Conservation (phyloP, 805 yeast genomes). For the Ogataea trehalophila region DNA sequence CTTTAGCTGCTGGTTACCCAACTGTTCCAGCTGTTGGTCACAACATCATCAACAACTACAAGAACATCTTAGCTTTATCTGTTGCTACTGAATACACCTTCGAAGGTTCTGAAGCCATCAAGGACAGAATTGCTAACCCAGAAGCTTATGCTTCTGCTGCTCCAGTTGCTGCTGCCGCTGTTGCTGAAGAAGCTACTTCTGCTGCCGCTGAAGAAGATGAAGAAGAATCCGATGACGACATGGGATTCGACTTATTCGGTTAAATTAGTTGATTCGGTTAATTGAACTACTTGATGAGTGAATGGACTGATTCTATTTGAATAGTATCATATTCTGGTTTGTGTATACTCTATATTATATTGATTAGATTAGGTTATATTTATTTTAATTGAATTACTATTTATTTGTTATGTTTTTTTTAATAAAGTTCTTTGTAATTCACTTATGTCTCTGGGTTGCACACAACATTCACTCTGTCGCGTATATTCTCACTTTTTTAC, state of each 20-base stretch:
- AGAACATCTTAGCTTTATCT: slow-evolving; percentile 96
- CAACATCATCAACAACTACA: slow-evolving; percentile 98
- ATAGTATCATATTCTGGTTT: too few relatives aligned
- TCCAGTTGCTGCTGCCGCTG: slow-evolving; percentile 88
- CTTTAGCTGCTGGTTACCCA: slow-evolving; percentile 98
- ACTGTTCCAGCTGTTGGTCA: slow-evolving; percentile 99
- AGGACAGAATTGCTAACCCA: slow-evolving; percentile 99
- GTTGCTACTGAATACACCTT: slow-evolving; percentile 98
- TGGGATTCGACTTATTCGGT: slow-evolving; percentile 99
- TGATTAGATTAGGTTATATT: too few relatives aligned
- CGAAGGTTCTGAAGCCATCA: slow-evolving; percentile 98
- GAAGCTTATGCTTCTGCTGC: slow-evolving; percentile 99
- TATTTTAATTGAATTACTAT: too few relatives aligned
- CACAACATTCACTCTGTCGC: too few relatives aligned
- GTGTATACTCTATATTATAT: too few relatives aligned
- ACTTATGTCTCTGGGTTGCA: too few relatives aligned
- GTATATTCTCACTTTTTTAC: too few relatives aligned
- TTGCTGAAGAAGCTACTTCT: slow-evolving; percentile 53
- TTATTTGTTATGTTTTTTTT: too few relatives aligned
- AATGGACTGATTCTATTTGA: too few relatives aligned
- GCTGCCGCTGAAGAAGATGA: slow-evolving; percentile 70
- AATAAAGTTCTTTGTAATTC: too few relatives aligned
- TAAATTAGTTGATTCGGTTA: slow-evolving; percentile 36
- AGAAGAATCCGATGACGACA: slow-evolving; percentile 66
- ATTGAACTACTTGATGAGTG: neutral